Evolutionary conservation across 2,329 filamentous ascomycete genomes (phyloP), one percentile per base, ranked within the genome.

Genomic region (Sarocladium brachiariae): DNA sequence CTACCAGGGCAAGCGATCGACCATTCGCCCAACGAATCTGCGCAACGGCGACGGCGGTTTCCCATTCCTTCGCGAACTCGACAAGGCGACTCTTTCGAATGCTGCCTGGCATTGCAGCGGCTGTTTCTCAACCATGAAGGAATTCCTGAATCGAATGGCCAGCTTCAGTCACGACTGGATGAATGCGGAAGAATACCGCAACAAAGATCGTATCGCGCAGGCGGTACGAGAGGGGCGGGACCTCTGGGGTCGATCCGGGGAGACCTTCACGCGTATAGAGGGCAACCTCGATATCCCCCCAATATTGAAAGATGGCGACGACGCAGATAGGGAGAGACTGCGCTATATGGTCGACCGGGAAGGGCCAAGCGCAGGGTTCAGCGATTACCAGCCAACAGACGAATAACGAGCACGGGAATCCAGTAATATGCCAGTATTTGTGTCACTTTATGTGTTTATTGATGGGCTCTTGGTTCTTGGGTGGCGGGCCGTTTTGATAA

Each of bases 71-170:
- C 65, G 70, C 27, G 63, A 63, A 31, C 63, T 65, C 37, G 71
- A 78, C 53, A 70, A 69, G 54, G 70, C 64, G 7, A 66, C 69
- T 5, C 54, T 81, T 30, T 62, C 61, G 57, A 73, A 78, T 56
- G 75, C 77, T 1, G 74, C 67, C 0, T 84, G 81, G 81, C 80
- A 84, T 61, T 84, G 80, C 67, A 80, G 76, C 48, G 77, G 70
- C 51, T 84, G 81, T 65, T 82, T 82, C 59, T 65, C 70, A 16
- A 82, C 76, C 0, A 63, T 84, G 14, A 68, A 68, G 3, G 74
- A 81, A 59, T 68, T 82, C 56, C 63, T 77, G 41, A 72, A 70
- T 55, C 83, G 82, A 62, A 72, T 83, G 66, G 65, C 69, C 9
- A 74, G 72, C 51, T 81, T 81, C 61, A 79, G 76, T 16, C 79